Base-by-base conservation (phyloP, 2,329 filamentous ascomycete genomes). In the Raffaelea albimanens region DNA sequence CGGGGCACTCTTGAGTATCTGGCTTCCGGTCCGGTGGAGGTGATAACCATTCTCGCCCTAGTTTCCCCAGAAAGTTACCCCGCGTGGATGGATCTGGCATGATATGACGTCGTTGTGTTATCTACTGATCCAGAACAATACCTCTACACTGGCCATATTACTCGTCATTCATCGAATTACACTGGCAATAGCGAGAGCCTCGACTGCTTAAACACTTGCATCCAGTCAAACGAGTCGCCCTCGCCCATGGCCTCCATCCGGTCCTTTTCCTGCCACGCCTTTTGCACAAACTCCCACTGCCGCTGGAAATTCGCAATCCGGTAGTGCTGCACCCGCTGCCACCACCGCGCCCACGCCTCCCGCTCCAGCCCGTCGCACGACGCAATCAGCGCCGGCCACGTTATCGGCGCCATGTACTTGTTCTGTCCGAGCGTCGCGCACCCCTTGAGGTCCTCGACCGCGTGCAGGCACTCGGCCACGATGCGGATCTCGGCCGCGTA, bases 271-370 rank as follows among this genome's bases (percentile, higher is more conserved):
- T 19, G 14, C 77, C 80, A 83, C 10, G 83, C 73, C 58, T 82
- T 78, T 53, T 75, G 68, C 3, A 80, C 72, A 33, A 83, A 75
- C 13, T 68, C 68, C 75, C 78, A 80, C 3, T 78, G 74, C 51
- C 76, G 68, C 52, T 71, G 70, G 49, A 83, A 82, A 55, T 83
- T 84, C 18, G 71, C 46, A 20, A 51, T 51, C 11, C 36, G 40
- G 34, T 51, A 51, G 11, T 19, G 13, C 13, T 44, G 22, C 14
- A 48, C 42, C 14, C 46, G 39, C 23, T 40, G 14, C 46, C 49
- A 51, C 49, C 46, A 48, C 13, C 14, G 20, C 11, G 19, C 25
- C 45, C 49, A 51, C 14, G 21, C 14, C 1, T 21, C 33, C 5
- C 49, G 40, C 25, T 45, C 18, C 3, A 45, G 4, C 2, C 23